Conservation (phyloP, 140 eudicot species). For the Anethum foeniculum region DNA sequence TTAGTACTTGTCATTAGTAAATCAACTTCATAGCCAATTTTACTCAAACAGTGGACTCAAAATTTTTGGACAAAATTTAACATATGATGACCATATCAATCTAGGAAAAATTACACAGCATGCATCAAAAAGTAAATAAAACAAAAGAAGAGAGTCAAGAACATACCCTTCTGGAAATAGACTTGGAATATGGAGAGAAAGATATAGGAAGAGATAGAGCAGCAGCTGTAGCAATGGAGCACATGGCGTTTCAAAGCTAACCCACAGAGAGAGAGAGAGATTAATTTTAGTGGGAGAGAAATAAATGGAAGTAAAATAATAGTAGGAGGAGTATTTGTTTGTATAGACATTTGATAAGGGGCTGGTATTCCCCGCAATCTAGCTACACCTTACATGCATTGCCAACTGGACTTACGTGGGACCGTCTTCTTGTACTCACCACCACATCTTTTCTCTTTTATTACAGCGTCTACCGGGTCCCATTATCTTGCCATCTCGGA, state of each 20-base stretch:
- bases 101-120: background rate
- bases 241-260: slow-evolving; percentile 43
- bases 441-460: slow-evolving; percentile 32
- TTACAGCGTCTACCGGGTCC: slow-evolving; percentile 1
- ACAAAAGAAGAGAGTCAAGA: background rate
- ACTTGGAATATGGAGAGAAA: slow-evolving; percentile 42
- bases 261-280: background rate
- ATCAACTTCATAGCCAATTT: background rate
- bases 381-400: slow-evolving; percentile 31
- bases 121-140: background rate
- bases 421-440: slow-evolving; percentile 20
- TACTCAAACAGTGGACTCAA: no score
- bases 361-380: slow-evolving; percentile 60
- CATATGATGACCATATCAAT: background rate
- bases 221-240: slow-evolving; percentile 82
- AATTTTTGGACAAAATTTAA: background rate
- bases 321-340: slow-evolving; percentile 18
- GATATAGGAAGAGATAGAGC: slow-evolving; percentile 77
- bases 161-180: slow-evolving; percentile 52
- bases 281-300: slow-evolving; percentile 22
- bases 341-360: slow-evolving; percentile 62
- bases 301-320: slow-evolving; percentile 10
- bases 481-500: slow-evolving; percentile 20
- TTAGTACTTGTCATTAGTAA: background rate
- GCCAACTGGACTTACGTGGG: slow-evolving; percentile 56